Base-by-base conservation (phyloP, 169 alveolate genomes). In the Eimeria tenella region DNA sequence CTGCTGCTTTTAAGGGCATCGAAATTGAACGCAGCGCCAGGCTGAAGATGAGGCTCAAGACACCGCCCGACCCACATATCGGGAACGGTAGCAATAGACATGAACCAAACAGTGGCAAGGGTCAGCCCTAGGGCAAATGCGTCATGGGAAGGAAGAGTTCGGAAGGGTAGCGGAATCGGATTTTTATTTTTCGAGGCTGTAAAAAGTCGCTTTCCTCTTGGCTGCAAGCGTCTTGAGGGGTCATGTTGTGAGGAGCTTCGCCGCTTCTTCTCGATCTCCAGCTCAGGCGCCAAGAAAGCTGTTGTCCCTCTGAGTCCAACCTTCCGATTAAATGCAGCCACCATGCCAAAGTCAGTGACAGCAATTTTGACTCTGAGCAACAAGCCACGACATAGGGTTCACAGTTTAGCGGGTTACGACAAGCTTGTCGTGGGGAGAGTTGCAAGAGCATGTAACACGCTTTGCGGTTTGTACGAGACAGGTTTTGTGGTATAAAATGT, bases 271-370 rank as follows among this genome's bases (percentile, higher is more conserved):
- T n/a, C 74, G 7, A 73, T 71, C 84, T 86, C 93, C 55, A 86
- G 50, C 25, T 86, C 93, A 7, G 93, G 93, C 5, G 93, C 82
- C 86, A 86, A 65, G 23, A 86, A 86, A n/a, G 93, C 71, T 4
- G 68, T 17, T 15, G 86, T 86, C 58, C 93, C 93, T 21, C 71
- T 52, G 31, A 86, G 0, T 8, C 10, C 23, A 21, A 21, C 52
- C 7, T 9, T 15, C 21, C 49, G 10, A 42, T 31, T 23, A 60
- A 86, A 60, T 10, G 1, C 5, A 9, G 73, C 23, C 10, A 84
- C 93, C 93, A 86, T 65, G 5, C 93, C 93, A 55, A 86, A 86
- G 58, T 86, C 93, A 4, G 58, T 84, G 25, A 84, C 84, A 21
- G 84, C 93, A 15, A 86, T 4, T n/a, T 63, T 25, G 17, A 63